phyloP scores from a whole-genome alignment of 805 yeast species.

The Saccharomyces eubayanus region DNA sequence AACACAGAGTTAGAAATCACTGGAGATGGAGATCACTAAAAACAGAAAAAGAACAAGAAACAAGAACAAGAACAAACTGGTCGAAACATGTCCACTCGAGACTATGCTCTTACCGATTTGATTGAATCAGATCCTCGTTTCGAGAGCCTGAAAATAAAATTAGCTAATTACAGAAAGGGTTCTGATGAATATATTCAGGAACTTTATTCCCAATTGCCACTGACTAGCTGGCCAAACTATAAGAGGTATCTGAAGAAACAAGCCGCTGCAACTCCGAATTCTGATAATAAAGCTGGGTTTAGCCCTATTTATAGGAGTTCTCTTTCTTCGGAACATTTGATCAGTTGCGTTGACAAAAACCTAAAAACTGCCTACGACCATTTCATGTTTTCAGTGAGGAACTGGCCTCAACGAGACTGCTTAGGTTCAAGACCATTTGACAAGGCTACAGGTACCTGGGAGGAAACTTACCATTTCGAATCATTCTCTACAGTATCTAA shows the following conservation, averaged over 20 bases:
- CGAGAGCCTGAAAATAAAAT: constrained; percentile 9
- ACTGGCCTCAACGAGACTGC: constrained; percentile 34
- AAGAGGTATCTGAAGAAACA: constrained; percentile 24
- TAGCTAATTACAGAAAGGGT: constrained; percentile 15
- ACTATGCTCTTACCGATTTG: constrained; percentile 20
- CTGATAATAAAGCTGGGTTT: constrained; percentile 35
- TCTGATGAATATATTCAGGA: constrained; percentile 23
- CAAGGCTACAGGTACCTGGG: constrained; percentile 32
- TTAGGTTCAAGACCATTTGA: constrained; percentile 38
- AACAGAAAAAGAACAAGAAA: background rate
- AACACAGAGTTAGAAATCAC: background rate
- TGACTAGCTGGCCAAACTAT: constrained; percentile 20
- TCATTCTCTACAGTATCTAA: constrained; percentile 37
- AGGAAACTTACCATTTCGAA: constrained; percentile 36
- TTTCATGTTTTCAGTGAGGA: constrained; percentile 36
- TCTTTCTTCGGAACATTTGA: constrained; percentile 27
- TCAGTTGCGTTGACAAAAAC: constrained; percentile 36
- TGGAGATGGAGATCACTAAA: background rate
- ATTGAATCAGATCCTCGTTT: constrained; percentile 20
- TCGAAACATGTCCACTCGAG: background rate
- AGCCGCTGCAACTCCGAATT: constrained; percentile 32
- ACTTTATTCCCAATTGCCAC: constrained; percentile 18
- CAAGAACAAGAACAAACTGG: background rate
- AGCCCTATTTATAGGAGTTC: constrained; percentile 46
- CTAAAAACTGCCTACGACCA: constrained; percentile 39